These are phyloP conservation scores for Nothopassalora personata DNA, from an alignment of 2,329 filamentous ascomycete species.

Conservation along the genomic window DNA sequence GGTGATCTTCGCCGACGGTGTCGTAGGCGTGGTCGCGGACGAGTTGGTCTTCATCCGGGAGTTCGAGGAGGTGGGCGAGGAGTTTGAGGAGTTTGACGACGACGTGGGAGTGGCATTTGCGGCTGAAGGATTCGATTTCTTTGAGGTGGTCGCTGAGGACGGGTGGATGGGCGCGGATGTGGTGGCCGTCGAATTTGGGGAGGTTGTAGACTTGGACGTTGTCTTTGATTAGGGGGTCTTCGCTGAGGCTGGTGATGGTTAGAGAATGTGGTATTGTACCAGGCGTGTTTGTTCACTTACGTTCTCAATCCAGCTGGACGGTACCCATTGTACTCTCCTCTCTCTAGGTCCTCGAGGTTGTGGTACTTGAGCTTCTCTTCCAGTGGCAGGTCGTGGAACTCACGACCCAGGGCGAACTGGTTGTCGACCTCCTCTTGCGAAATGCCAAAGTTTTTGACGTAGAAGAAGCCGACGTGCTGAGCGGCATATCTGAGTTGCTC, in stretches of 20 bases:
- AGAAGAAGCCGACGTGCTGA: conserved; percentile 52
- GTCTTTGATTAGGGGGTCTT: conserved; percentile 32
- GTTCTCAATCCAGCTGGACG: conserved; percentile 18
- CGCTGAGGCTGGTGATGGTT: neutral
- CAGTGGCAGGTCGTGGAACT: conserved; percentile 51
- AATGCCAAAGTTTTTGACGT: conserved; percentile 59
- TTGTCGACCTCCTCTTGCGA: conserved; percentile 53
- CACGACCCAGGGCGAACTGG: conserved; percentile 56
- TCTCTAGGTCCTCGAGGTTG: conserved; percentile 21
- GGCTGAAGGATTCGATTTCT: conserved; percentile 53
- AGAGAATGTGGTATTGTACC: neutral
- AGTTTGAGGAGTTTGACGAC: conserved; percentile 54
- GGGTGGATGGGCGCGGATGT: conserved; percentile 17
- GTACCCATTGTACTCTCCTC: conserved; percentile 26
- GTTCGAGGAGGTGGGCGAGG: conserved; percentile 56
- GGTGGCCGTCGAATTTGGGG: conserved; percentile 43
- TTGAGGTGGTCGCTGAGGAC: conserved; percentile 44
- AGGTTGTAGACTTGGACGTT: conserved; percentile 58
- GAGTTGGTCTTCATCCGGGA: conserved; percentile 54
- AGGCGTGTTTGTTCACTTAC: neutral
- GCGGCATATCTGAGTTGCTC: conserved; percentile 48
- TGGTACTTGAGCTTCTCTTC: conserved; percentile 56
- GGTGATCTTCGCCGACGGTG: conserved; percentile 52
- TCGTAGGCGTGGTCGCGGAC: conserved; percentile 55
- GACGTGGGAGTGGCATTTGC: conserved; percentile 49